Evolutionary conservation across 2,329 filamentous ascomycete genomes (phyloP), one percentile per base, ranked within the genome.

Genomic region (Fusarium bactridioides): DNA sequence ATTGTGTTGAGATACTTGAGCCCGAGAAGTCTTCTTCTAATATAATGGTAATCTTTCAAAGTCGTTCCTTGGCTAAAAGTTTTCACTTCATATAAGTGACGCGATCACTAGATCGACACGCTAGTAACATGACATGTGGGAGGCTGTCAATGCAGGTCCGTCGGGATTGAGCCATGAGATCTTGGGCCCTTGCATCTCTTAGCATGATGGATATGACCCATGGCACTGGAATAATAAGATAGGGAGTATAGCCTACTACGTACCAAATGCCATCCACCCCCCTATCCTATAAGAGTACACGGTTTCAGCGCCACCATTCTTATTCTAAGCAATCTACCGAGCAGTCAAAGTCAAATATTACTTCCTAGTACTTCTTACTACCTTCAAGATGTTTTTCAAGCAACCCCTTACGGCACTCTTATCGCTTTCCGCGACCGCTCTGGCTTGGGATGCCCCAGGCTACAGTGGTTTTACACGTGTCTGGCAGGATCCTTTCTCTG

Each of bases 401-500:
- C 45, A 51, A 33, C 18, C 31, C 0, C 13, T 61, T 5, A 15
- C 55, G 6, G 12, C n/a, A 16, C 18, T 67, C 0, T 16, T 45
- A 1, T 40, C 45, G 0, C 35, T 53, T 3, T 40, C 64, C 9
- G 33, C 40, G 2, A 38, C 29, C 1, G 23, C 41, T 12, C 38
- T 72, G 13, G 73, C 73, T 11, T 75, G 70, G 73, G 64, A 75
- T 19, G 75, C 82, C 1, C 86, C 85, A 0, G 66, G 64, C 15
- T 81, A 85, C 51, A 59, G 76, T 15, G 84, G 84, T 19, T 84
- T 82, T 74, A 81, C 73, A 11, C 73, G 81, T 3, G 63, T 84
- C 54, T 88, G 85, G 84, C 76, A 81, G 43, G 86, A 87, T 48
- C 78, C 68, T 9, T 88, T 88, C 69, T 40, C 75, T n/a, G 85